Conservation (phyloP, 2,329 filamentous ascomycete species). For the Massarina eburnea region DNA sequence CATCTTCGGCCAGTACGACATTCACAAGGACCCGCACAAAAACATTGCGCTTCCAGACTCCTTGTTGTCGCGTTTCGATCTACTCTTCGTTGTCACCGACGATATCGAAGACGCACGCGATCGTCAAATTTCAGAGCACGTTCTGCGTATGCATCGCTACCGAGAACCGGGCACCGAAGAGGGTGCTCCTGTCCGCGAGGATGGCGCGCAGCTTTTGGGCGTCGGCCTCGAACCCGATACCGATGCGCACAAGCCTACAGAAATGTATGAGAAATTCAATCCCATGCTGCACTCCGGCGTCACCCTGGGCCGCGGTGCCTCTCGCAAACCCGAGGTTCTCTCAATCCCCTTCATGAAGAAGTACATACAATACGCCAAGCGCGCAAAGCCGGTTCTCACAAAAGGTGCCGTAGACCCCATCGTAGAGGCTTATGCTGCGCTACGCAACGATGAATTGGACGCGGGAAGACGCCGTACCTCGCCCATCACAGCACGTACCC, state of each 20-base stretch:
- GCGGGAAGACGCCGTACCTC: constrained; percentile 91
- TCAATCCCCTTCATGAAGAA: constrained; percentile 99
- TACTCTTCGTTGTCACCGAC: constrained; percentile 95
- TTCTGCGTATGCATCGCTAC: constrained; percentile 95
- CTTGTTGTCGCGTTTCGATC: constrained; percentile 94
- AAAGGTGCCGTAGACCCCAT: constrained; percentile 92
- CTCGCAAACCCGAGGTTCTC: constrained; percentile 80
- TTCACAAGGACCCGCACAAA: constrained; percentile 97
- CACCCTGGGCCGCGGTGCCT: constrained; percentile 71
- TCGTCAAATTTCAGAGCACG: constrained; percentile 90
- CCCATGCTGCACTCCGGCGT: constrained; percentile 94
- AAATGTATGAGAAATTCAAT: constrained; percentile 96
- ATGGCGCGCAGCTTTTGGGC: constrained; percentile 77
- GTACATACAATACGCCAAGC: constrained; percentile 98
- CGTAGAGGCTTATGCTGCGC: constrained; percentile 82
- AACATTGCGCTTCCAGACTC: constrained; percentile 98
- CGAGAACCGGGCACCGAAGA: constrained; percentile 91
- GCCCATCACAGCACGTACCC: constrained; percentile 92
- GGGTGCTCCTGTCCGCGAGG: constrained; percentile 89
- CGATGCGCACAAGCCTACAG: constrained; percentile 73
- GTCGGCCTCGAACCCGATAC: constrained; percentile 81
- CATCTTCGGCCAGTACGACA: constrained; percentile 97
- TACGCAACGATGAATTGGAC: constrained; percentile 94
- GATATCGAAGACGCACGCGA: constrained; percentile 95
- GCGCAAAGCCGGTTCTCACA: constrained; percentile 83